These are phyloP conservation scores for Centella asiatica DNA, from an alignment of 129 eudicot genomes.

Conservation along the genomic window DNA sequence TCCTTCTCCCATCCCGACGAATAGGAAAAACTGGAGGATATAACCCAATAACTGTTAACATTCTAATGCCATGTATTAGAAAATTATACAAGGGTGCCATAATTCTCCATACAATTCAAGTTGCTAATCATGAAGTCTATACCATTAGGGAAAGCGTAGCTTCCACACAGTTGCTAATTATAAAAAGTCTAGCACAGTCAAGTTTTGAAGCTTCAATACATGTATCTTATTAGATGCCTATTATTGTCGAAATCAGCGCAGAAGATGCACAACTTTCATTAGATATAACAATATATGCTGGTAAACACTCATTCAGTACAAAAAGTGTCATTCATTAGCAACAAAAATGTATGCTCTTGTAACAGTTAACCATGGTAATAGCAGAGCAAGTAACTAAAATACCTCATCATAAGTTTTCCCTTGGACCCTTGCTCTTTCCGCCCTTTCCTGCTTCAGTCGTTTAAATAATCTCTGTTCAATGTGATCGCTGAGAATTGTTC, in stretches of 20 bases:
- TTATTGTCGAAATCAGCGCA: background rate
- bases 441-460: constrained; percentile 56
- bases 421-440: constrained; percentile 56
- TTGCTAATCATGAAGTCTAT: too few relatives aligned
- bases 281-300: too few relatives aligned
- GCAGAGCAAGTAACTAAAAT: background rate
- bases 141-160: too few relatives aligned
- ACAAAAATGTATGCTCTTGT: background rate
- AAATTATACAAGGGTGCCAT: too few relatives aligned
- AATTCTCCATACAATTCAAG: too few relatives aligned
- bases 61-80: too few relatives aligned
- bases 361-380: background rate
- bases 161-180: background rate
- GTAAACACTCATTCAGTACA: too few relatives aligned
- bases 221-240: background rate
- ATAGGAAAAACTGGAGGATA: too few relatives aligned
- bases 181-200: background rate
- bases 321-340: too few relatives aligned
- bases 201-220: background rate
- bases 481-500: constrained; percentile 77
- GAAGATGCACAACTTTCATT: background rate
- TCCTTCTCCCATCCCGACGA: background rate
- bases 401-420: constrained; percentile 79
- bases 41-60: too few relatives aligned
- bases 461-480: constrained; percentile 54